Base-by-base conservation (phyloP, 2,329 filamentous ascomycete genomes). In the Cladosporium sp. region DNA sequence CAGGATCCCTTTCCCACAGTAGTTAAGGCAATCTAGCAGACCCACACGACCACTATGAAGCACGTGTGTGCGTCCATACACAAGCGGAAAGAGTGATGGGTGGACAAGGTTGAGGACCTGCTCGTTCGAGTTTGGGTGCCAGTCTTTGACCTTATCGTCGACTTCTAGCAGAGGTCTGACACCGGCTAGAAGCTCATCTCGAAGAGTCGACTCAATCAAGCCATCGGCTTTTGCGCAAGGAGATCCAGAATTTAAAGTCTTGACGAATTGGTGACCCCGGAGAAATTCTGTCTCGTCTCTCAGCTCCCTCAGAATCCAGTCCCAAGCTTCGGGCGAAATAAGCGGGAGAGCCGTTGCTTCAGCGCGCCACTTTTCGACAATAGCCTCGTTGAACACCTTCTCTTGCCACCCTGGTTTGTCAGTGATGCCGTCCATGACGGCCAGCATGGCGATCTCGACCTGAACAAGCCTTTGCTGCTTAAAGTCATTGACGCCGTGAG, bases 91-190 rank as follows among this genome's bases (percentile, higher is more conserved):
- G 9, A 85, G 68, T 0, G 80, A 85, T 0, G 82, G 81, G 56
- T 85, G 76, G 5, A 86, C 74, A 2, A 86, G 67, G 59, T 86
- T 77, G 1, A 83, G 73, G 2, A 86, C 81, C 56, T 74, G 75
- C 14, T 52, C 18, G 16, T 52, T 40, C 1, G 49, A 46, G 5
- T 37, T 37, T n/a, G 49, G 49, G n/a, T 52, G 49, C 49, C 49
- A 52, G 14, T 52, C 49, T 44, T 63, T 59, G 19, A 35, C 13
- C 2, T 38, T 34, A 10, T 56, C 58, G 8, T 54, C 46, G 11
- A 78, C 71, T 14, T 77, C 65, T 54, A 84, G 77, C 1, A 87
- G 68, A 0, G 62, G 63, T 1, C 65, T 62, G 32, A 79, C 74
- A 1, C 72, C 74, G 2, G 61, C 57, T 28, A 61, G 69, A 3